These are phyloP conservation scores for Lolium multiflorum DNA, from an alignment of 176 grass and related monocot species.

Conservation along the genomic window DNA sequence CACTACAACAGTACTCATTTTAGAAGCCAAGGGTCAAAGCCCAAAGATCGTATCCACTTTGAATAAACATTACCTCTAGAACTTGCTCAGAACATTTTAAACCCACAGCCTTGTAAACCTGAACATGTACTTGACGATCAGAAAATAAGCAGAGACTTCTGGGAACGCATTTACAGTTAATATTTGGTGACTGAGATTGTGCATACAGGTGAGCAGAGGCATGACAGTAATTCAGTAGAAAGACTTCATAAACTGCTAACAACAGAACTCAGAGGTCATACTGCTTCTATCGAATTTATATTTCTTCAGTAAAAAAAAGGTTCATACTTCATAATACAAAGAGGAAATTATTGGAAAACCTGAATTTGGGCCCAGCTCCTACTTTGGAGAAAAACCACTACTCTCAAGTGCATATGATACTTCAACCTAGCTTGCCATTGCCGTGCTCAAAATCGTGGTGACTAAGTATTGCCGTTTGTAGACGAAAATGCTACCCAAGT, in stretches of 20 bases:
- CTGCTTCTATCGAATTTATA: background rate
- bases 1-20: background rate
- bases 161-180: background rate
- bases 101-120: slow-evolving; percentile 91
- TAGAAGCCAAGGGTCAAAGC: background rate
- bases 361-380: background rate
- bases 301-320: background rate
- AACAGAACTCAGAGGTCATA: too few relatives aligned
- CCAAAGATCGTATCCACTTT: background rate
- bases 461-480: background rate
- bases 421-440: background rate
- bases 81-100: slow-evolving; percentile 85
- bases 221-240: background rate
- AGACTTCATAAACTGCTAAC: background rate
- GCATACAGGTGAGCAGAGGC: background rate
- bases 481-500: background rate
- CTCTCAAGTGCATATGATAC: background rate
- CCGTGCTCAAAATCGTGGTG: background rate
- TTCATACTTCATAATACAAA: background rate
- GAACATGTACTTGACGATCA: slow-evolving; percentile 31
- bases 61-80: slow-evolving; percentile 68
- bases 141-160: background rate
- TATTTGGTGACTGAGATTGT: background rate
- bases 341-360: background rate
- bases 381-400: background rate